These are phyloP conservation scores for Tripterygium wilfordii DNA, from an alignment of 177 flowering plant genomes.

Conservation along the genomic window DNA sequence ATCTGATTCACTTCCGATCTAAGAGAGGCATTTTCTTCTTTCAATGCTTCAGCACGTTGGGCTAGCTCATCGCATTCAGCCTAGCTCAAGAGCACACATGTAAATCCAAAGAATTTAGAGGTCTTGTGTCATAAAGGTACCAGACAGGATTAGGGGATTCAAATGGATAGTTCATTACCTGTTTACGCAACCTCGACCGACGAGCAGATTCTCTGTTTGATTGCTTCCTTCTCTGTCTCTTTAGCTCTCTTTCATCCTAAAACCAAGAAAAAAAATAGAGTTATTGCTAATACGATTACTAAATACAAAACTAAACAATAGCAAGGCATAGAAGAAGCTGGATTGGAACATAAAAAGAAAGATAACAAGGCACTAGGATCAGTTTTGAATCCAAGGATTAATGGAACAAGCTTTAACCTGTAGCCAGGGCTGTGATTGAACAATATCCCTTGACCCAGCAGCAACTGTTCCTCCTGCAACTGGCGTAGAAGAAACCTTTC, in stretches of 20 bases:
- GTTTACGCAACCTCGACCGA: constrained; percentile 87
- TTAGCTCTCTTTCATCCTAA: constrained; percentile 95
- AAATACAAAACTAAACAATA: too few species aligned
- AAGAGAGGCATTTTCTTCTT: constrained; percentile 77
- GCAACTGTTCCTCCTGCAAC: constrained; percentile 56
- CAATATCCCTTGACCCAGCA: constrained; percentile 65
- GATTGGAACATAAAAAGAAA: too few species aligned
- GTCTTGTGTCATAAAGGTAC: neutral
- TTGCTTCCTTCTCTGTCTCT: constrained; percentile 91
- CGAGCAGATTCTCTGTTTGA: constrained; percentile 99
- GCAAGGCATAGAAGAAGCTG: too few species aligned
- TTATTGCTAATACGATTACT: too few species aligned
- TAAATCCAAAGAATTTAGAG: neutral
- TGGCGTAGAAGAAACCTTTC: constrained; percentile 61
- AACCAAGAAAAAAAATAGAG: constrained; percentile 1
- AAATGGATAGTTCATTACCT: constrained; percentile 36
- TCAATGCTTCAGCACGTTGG: constrained; percentile 70
- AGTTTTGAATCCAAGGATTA: too few species aligned
- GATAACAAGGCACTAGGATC: too few species aligned
- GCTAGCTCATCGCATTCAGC: constrained; percentile 96
- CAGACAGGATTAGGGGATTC: neutral
- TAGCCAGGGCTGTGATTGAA: constrained; percentile 73
- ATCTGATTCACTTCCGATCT: constrained; percentile 64
- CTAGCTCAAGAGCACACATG: constrained; percentile 31
- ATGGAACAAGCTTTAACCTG: constrained; percentile 39